Conservation (phyloP, 2,329 filamentous ascomycete genomes). For the Knufia fluminis region DNA sequence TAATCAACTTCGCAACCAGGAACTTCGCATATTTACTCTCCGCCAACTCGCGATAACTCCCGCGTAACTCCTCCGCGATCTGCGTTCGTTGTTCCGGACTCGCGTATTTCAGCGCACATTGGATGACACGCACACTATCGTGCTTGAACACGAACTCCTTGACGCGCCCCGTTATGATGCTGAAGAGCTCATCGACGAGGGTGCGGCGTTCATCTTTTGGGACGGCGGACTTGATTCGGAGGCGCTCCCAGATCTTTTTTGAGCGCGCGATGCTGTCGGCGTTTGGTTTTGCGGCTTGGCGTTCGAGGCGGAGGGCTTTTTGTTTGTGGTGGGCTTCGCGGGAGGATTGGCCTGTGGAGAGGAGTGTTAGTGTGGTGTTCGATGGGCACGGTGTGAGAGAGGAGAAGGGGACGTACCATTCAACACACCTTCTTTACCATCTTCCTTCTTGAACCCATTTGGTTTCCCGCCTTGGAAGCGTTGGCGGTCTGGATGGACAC, state of each 20-base stretch:
- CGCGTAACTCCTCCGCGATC: conserved; percentile 79
- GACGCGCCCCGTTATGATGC: conserved; percentile 80
- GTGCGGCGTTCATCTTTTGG: conserved; percentile 78
- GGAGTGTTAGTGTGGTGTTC: background rate
- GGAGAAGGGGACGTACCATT: background rate
- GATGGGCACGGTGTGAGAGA: background rate
- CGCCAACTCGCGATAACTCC: conserved; percentile 72
- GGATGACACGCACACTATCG: conserved; percentile 90
- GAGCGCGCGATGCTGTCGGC: conserved; percentile 79
- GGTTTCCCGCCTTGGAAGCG: background rate
- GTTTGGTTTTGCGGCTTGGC: conserved; percentile 85
- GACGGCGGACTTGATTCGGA: conserved; percentile 88
- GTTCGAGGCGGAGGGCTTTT: conserved; percentile 75
- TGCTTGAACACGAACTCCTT: conserved; percentile 98
- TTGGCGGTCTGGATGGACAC: background rate
- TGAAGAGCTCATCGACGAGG: conserved; percentile 80
- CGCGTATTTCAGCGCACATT: conserved; percentile 94
- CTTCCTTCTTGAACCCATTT: background rate
- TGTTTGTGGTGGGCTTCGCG: conserved; percentile 90
- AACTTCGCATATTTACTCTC: conserved; percentile 98
- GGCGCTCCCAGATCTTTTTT: conserved; percentile 94
- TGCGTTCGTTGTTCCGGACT: conserved; percentile 72
- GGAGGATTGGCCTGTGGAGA: conserved; percentile 52
- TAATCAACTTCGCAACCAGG: conserved; percentile 85
- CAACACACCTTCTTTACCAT: background rate